Conservation (phyloP, 305 asterid genomes). For the Rubia occidens region DNA sequence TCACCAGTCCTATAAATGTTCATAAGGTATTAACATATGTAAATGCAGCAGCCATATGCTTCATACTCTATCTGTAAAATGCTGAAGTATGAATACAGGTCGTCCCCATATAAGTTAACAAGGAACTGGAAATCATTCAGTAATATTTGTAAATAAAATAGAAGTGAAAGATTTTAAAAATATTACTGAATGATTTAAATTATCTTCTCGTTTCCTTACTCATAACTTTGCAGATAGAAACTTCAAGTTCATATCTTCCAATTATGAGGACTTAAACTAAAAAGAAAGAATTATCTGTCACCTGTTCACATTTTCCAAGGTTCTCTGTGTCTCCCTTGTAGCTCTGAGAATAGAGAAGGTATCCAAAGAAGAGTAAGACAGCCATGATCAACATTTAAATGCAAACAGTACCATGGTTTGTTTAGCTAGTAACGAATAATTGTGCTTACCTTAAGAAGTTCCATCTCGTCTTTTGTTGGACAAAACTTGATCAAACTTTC, state of each 20-base stretch:
- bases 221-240: neutral
- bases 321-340: conserved; percentile 66
- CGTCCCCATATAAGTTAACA: neutral
- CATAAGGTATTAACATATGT: neutral
- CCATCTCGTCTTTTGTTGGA: conserved; percentile 83
- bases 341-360: conserved; percentile 38
- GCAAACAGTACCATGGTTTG: neutral
- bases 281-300: conserved; percentile 9
- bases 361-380: conserved; percentile 22
- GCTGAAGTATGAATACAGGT: neutral
- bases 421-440: neutral
- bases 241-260: neutral
- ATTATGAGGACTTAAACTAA: neutral
- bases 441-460: conserved; percentile 52
- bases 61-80: neutral
- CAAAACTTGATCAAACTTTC: conserved; percentile 82
- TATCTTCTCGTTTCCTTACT: neutral
- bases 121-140: neutral
- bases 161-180: neutral
- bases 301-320: conserved; percentile 92
- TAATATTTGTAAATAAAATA: neutral
- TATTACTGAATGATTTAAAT: too few species aligned
- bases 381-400: neutral
- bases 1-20: neutral
- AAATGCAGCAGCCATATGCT: conserved; percentile 1